Conservation (phyloP, 2,329 filamentous ascomycete genomes). For the Phaeosphaeria sp. region DNA sequence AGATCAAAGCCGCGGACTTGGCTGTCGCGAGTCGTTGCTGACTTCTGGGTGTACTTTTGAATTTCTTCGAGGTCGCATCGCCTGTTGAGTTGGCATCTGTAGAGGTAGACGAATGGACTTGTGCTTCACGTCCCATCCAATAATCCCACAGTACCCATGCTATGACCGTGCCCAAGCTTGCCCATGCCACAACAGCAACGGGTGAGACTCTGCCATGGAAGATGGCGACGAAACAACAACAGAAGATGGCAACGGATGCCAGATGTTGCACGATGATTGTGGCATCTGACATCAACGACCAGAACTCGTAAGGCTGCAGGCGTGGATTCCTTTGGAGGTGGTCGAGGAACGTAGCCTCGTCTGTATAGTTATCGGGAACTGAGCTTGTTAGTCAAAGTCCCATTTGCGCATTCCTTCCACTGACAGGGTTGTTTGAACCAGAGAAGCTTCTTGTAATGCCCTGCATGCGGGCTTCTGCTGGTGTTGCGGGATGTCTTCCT, state of each 20-base stretch:
- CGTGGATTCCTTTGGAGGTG: slow-evolving; percentile 94
- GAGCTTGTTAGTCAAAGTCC: slow-evolving; percentile 11
- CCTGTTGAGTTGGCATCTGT: not conserved
- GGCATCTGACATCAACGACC: slow-evolving; percentile 92
- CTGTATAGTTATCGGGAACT: slow-evolving; percentile 99
- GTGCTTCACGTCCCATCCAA: slow-evolving; percentile 79
- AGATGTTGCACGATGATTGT: slow-evolving; percentile 98
- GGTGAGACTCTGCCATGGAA: slow-evolving; percentile 87
- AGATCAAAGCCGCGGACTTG: slow-evolving; percentile 92
- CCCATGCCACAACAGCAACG: slow-evolving; percentile 85
- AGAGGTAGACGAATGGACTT: slow-evolving; percentile 42
- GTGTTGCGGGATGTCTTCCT: slow-evolving; percentile 66
- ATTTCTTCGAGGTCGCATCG: not conserved
- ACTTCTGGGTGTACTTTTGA: slow-evolving; percentile 59
- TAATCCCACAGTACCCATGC: slow-evolving; percentile 93
- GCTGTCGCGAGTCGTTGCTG: slow-evolving; percentile 77
- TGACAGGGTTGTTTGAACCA: slow-evolving; percentile 97
- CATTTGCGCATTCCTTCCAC: slow-evolving; percentile 34
- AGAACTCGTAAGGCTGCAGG: slow-evolving; percentile 95
- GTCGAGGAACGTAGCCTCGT: slow-evolving; percentile 94
- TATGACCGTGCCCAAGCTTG: slow-evolving; percentile 79
- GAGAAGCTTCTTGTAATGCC: slow-evolving; percentile 91
- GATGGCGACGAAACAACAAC: slow-evolving; percentile 92
- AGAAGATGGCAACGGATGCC: slow-evolving; percentile 91
- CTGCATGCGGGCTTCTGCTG: slow-evolving; percentile 69